Evolutionary conservation across 352 stramenopile species (phyloP).

Genomic region (Phytopythium cucurbitacearum): DNA sequence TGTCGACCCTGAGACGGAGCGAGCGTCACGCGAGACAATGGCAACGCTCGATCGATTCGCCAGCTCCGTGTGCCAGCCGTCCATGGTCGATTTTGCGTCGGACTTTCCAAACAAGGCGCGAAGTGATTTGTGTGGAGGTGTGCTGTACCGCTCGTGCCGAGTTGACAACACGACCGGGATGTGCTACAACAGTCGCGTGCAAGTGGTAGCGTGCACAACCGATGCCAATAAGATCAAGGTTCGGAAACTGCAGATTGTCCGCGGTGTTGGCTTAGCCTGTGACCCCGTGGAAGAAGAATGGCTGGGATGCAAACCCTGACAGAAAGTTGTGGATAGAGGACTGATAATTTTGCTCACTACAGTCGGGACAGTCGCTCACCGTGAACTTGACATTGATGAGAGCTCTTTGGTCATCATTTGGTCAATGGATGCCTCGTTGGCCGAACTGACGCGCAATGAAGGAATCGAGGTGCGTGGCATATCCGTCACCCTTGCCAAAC

Average conservation of each 20-base stretch:
- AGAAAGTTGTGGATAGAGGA: too few species aligned
- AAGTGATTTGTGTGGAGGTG: slow-evolving; percentile 21
- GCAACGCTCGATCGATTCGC: slow-evolving; percentile 8
- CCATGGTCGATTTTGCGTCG: slow-evolving; percentile 6
- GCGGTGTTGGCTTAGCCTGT: slow-evolving; percentile 10
- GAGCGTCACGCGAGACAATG: slow-evolving; percentile 7
- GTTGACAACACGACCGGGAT: slow-evolving; percentile 17
- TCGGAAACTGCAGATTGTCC: slow-evolving; percentile 19
- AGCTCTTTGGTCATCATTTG: too few species aligned
- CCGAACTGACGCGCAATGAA: too few species aligned
- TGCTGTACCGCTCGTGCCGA: slow-evolving; percentile 21
- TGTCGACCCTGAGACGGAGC: slow-evolving; percentile 4
- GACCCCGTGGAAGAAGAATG: slow-evolving; percentile 18
- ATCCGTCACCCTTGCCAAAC: too few species aligned
- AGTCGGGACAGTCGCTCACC: too few species aligned
- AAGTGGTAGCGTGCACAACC: slow-evolving; percentile 25
- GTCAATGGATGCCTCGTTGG: too few species aligned
- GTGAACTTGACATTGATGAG: too few species aligned
- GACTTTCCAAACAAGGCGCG: slow-evolving; percentile 15
- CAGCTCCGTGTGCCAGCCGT: slow-evolving; percentile 10
- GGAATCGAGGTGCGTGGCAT: too few species aligned
- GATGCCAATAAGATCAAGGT: slow-evolving; percentile 21
- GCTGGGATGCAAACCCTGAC: slow-evolving; percentile 11
- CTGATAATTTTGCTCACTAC: too few species aligned
- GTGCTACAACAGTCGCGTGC: slow-evolving; percentile 30